Percentiles rank a stretch among this genome's conserved stretches.
phyloP scores from a whole-genome alignment of 345 rosid species.

The Geranium rotundifolium region DNA sequence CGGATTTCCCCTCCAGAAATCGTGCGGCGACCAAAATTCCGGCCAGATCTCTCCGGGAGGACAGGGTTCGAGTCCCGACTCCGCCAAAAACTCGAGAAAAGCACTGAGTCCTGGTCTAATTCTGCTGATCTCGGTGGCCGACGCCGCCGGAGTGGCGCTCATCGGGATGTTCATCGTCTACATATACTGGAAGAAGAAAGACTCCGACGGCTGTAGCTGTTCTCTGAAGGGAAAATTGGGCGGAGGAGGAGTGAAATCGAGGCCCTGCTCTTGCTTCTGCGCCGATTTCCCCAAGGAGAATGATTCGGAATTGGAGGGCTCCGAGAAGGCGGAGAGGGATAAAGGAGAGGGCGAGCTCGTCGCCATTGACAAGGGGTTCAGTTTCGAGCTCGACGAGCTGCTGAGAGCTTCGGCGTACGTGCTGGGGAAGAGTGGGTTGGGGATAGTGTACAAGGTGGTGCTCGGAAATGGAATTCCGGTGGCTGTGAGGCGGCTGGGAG shows the following conservation, averaged over 20 bases:
- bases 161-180: constrained; percentile 61
- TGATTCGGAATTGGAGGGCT: constrained; percentile 64
- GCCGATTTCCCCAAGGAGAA: constrained; percentile 20
- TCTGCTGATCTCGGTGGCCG: constrained; percentile 59
- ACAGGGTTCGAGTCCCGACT: constrained; percentile 17
- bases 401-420: constrained; percentile 95
- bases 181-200: constrained; percentile 89
- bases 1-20: constrained; percentile 86
- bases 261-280: constrained; percentile 21
- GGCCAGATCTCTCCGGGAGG: constrained; percentile 18
- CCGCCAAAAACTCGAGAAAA: constrained; percentile 15
- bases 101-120: constrained; percentile 64
- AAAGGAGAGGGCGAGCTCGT: constrained; percentile 70
- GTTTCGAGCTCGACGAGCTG: constrained; percentile 84
- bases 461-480: constrained; percentile 90
- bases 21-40: constrained; percentile 31
- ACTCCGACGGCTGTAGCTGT: constrained; percentile 70
- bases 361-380: constrained; percentile 85
- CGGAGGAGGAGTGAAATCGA: constrained; percentile 29
- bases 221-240: constrained; percentile 60
- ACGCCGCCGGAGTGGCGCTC: constrained; percentile 75
- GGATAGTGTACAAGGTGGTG: constrained; percentile 94
- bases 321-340: constrained; percentile 25
- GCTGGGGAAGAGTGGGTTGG: constrained; percentile 90
- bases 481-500: constrained; percentile 88